Percentiles rank a stretch among this genome's conserved stretches.
These are phyloP conservation scores for Stereocaulon alpinum DNA, from an alignment of 495 filamentous ascomycete species.

Conservation along the genomic window DNA sequence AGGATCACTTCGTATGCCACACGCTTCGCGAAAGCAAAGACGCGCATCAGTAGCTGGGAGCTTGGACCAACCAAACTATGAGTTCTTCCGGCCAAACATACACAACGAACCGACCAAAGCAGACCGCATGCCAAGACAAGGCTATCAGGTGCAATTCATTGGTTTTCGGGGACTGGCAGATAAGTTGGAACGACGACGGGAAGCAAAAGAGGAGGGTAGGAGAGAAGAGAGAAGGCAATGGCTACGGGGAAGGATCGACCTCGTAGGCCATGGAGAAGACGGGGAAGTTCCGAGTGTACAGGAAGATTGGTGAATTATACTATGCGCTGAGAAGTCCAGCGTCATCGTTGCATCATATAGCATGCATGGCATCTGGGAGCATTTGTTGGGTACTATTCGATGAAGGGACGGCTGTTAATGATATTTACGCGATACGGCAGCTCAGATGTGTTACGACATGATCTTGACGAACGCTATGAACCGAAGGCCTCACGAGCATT, in stretches of 20 bases:
- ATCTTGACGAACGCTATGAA: neutral
- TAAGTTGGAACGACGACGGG: constrained; percentile 47
- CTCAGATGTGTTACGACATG: constrained; percentile 1
- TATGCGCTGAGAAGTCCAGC: neutral
- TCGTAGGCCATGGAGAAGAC: constrained; percentile 2
- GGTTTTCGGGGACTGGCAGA: constrained; percentile 42
- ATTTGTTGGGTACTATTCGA: neutral
- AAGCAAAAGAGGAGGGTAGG: constrained; percentile 43
- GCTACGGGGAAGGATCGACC: constrained; percentile 58
- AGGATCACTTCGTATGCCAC: constrained; percentile 42
- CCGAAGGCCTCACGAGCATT: neutral
- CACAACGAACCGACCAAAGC: constrained; percentile 27
- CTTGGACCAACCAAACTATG: constrained; percentile 8
- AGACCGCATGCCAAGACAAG: constrained; percentile 34
- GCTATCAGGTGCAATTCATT: constrained; percentile 43
- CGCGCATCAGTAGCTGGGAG: neutral
- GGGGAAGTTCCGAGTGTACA: neutral
- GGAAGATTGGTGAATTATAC: neutral
- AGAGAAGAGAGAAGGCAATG: constrained; percentile 53
- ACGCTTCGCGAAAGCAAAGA: constrained; percentile 26
- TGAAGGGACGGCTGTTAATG: constrained; percentile 10
- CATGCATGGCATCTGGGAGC: neutral
- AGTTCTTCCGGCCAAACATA: constrained; percentile 25
- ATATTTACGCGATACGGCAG: constrained; percentile 3
- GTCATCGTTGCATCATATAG: neutral